phyloP scores from a whole-genome alignment of 306 rosid genomes.

The Ziziphus jujuba region DNA sequence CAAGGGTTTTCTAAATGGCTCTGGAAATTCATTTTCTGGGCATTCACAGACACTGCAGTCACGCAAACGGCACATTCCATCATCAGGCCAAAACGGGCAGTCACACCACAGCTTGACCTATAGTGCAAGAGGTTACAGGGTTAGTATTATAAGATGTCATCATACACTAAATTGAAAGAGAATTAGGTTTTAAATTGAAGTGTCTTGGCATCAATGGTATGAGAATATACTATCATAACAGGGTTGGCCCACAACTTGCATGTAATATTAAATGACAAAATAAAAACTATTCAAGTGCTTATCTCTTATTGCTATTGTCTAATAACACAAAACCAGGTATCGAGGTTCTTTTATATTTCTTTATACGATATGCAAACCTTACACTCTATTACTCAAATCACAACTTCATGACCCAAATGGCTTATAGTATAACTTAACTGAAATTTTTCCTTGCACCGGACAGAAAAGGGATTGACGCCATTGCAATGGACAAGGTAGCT shows the following conservation, averaged over 20 bases:
- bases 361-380: not conserved
- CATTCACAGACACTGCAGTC: conserved; percentile 68
- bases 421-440: not conserved
- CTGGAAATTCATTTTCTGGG: conserved; percentile 55
- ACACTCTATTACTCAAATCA: not conserved
- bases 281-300: no score
- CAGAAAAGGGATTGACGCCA: not conserved
- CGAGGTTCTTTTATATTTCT: no score
- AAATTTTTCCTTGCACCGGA: not conserved
- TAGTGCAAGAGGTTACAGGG: not conserved
- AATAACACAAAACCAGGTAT: no score
- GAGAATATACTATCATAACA: no score
- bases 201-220: no score
- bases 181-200: not conserved
- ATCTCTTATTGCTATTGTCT: no score
- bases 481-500: not conserved
- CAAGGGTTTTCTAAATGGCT: conserved; percentile 50
- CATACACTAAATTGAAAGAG: not conserved
- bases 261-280: no score
- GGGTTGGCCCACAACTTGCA: no score
- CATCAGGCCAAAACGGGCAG: conserved; percentile 73
- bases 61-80: conserved; percentile 63
- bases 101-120: conserved; percentile 62
- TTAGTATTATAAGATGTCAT: not conserved
- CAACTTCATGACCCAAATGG: not conserved